Conservation (phyloP, 129 eudicot genomes). For the Solidago caesia region DNA sequence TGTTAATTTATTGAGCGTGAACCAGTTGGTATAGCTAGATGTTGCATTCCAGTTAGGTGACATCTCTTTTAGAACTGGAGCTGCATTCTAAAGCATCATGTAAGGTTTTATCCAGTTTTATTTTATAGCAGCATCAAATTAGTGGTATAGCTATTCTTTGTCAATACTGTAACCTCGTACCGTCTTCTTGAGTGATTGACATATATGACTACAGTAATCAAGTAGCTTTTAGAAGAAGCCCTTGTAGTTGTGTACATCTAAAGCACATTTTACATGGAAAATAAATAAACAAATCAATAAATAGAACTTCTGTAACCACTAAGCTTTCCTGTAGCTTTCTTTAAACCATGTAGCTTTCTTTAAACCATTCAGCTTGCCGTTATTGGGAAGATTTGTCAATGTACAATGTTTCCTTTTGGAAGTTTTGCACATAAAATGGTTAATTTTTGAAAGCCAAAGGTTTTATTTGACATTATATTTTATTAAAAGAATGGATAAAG, state of each 20-base stretch:
- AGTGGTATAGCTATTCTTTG: neutral
- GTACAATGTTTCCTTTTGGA: too few relatives aligned
- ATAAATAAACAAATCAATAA: neutral
- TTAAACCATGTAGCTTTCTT: neutral
- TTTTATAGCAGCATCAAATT: neutral
- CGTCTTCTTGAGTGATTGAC: neutral
- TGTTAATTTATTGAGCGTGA: neutral
- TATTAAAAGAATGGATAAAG: neutral
- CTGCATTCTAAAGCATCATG: neutral
- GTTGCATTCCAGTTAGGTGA: neutral
- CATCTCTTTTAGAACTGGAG: neutral
- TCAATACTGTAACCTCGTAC: neutral
- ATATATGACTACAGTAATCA: neutral
- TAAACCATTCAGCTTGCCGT: too few relatives aligned
- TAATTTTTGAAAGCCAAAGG: neutral
- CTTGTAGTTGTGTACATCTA: neutral
- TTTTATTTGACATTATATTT: too few relatives aligned
- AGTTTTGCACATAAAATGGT: too few relatives aligned
- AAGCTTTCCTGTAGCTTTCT: neutral
- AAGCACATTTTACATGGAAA: neutral
- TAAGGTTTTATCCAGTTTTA: neutral
- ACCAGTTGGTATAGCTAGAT: neutral
- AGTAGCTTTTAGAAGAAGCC: neutral
- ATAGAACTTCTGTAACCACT: neutral
- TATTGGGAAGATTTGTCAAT: too few relatives aligned